phyloP scores from a whole-genome alignment of 805 yeast genomes.

The Starmerella stigmatis region DNA sequence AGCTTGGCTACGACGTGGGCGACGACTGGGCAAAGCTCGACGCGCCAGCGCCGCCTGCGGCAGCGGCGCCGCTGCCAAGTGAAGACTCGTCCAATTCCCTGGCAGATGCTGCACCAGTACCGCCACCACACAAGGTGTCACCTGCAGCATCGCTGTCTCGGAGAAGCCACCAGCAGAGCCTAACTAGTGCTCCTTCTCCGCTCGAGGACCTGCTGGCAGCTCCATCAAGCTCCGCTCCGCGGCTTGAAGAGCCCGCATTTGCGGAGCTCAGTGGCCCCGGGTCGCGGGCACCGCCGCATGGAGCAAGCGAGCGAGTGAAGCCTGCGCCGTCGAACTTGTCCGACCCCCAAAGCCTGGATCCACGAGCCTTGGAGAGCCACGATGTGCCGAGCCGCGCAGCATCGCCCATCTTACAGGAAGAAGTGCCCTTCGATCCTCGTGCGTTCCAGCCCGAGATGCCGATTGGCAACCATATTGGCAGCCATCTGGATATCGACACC shows the following conservation, averaged over 20 bases:
- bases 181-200: neutral
- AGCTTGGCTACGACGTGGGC: constrained; percentile 6
- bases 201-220: too few species aligned
- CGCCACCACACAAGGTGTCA: constrained; percentile 30
- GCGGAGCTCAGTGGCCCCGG: too few species aligned
- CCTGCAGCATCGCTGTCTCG: constrained; percentile 11
- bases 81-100: neutral
- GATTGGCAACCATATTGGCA: constrained; percentile 18
- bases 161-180: neutral
- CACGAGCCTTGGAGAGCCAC: neutral
- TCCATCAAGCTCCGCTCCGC: too few species aligned
- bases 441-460: constrained; percentile 14
- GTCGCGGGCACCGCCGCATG: too few species aligned
- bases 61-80: neutral
- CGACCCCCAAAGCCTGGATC: constrained; percentile 5
- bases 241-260: too few species aligned
- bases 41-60: neutral
- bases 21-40: neutral
- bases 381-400: neutral
- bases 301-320: too few species aligned
- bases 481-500: constrained; percentile 15
- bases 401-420: constrained; percentile 21
- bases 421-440: constrained; percentile 24
- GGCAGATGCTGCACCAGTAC: constrained; percentile 27
- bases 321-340: too few species aligned